Evolutionary conservation across 129 eudicot genomes (phyloP), one percentile per base, ranked within the genome.

Genomic region (Apium graveolens): DNA sequence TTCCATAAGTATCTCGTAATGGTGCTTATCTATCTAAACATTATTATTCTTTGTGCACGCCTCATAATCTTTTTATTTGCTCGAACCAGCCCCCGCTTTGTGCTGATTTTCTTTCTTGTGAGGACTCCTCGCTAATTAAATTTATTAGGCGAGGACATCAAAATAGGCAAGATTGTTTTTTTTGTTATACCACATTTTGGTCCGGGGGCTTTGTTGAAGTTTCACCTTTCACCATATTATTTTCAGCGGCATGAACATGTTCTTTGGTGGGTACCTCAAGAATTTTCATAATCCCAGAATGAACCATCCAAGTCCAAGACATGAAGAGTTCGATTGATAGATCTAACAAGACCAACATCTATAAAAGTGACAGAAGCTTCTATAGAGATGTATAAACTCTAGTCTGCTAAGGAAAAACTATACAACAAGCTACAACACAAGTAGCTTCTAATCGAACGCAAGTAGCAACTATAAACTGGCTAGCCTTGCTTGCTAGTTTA

Each of bases 301-400:
- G 96, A 86, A 89, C 90, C 80, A 84, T 96, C 99, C 84, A 96
- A 88, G 83, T 96, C 97, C 73, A 96, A 35, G 29, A 96, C 87
- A 32, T 87, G 93, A n/a, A 96, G 86, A 66, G 88, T 85, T 62
- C 86, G 85, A 78, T 97, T 92, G 49, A 96, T 85, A 12, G 90
- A 86, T 45, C 78, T 90, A 55, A 96, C 97, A 26, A 96, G 74
- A 81, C 97, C 99, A 45, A 86, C 97, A 76, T 96, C 99, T 41
- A 96, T 89, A 71, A 96, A 92, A 71, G 99, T 96, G 78, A 79
- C 90, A 42, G 99, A 90, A 78, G 91, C 99, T 85, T 96, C 99
- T 49, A 95, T 86, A 21, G 99, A 88, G 35, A 92, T 84, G 48
- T 81, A 86, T 45, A 96, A 87, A 16, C 99, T 81, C 86, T 84